These are phyloP conservation scores for Macrocystidia cucumis DNA, from an alignment of 1,284 basidiomycete genomes.

Conservation along the genomic window DNA sequence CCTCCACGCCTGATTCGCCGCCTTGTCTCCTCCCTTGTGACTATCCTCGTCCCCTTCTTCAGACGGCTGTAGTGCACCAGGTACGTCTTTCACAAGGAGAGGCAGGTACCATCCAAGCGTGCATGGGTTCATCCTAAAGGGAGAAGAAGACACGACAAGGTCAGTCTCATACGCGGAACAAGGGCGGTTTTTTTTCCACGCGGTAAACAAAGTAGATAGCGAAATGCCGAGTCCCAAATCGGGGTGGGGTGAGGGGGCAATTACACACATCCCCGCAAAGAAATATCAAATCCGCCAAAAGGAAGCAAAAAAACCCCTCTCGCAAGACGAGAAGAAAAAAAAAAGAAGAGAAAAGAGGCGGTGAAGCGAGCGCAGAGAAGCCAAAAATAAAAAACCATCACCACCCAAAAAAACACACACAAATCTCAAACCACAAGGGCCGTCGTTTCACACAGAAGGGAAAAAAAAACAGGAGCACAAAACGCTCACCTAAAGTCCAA, in stretches of 20 bases:
- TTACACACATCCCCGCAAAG: not conserved
- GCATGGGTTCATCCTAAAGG: constrained; percentile 78
- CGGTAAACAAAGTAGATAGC: constrained; percentile 9
- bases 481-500: constrained; percentile 81
- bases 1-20: constrained; percentile 43
- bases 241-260: too few species aligned
- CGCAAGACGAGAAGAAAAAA: too few species aligned
- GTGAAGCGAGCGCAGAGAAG: too few species aligned
- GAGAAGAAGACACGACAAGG: constrained; percentile 7
- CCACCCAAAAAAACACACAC: constrained; percentile 6
- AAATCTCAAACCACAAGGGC: constrained; percentile 4
- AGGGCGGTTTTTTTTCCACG: constrained; percentile 3
- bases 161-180: constrained; percentile 9
- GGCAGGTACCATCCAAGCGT: constrained; percentile 94
- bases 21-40: constrained; percentile 25
- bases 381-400: too few species aligned
- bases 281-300: not conserved
- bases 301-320: not conserved
- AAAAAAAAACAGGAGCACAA: constrained; percentile 12
- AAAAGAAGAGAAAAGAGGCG: too few species aligned
- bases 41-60: constrained; percentile 24
- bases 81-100: constrained; percentile 62
- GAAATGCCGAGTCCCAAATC: not conserved
- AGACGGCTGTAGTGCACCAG: constrained; percentile 60
- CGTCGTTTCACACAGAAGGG: constrained; percentile 2